Conservation (phyloP, 2,329 filamentous ascomycete species). For the Pyrenochaeta sp. region DNA sequence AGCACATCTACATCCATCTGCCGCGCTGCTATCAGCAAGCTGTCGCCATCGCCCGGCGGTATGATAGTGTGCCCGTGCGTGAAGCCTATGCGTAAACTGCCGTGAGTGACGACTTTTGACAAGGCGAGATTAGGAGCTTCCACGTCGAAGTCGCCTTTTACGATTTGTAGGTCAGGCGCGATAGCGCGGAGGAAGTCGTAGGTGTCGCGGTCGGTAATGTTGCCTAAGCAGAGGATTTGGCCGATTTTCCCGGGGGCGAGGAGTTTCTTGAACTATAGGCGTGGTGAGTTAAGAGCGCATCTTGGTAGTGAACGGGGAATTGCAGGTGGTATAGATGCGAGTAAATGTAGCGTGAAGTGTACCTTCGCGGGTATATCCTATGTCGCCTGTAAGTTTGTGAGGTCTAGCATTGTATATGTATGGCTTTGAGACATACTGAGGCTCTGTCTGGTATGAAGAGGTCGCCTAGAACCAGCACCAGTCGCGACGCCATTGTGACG, state of each 20-base stretch:
- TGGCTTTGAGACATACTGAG: constrained; percentile 41
- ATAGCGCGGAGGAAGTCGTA: constrained; percentile 65
- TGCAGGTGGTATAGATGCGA: background rate
- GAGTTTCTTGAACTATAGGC: constrained; percentile 60
- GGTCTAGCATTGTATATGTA: constrained; percentile 28
- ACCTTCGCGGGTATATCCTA: constrained; percentile 55
- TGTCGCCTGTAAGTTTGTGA: constrained; percentile 49
- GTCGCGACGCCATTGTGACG: constrained; percentile 51
- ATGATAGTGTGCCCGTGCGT: constrained; percentile 77
- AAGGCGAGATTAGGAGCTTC: constrained; percentile 71
- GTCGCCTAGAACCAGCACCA: constrained; percentile 53
- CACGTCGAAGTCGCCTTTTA: constrained; percentile 75
- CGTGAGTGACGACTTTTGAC: constrained; percentile 75
- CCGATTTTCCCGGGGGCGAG: constrained; percentile 67
- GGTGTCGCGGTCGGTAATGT: constrained; percentile 65
- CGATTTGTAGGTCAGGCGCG: constrained; percentile 71
- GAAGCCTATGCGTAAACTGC: constrained; percentile 72
- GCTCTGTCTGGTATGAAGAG: constrained; percentile 55
- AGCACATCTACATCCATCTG: constrained; percentile 77
- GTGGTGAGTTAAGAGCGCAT: constrained; percentile 15
- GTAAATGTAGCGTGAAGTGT: constrained; percentile 15
- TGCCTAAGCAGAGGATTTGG: constrained; percentile 66
- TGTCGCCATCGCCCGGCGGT: constrained; percentile 72
- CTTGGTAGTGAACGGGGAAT: constrained; percentile 6
- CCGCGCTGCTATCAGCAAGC: constrained; percentile 70